A percentile compares a stretch with the other conserved stretches of the same genome.
phyloP scores from a whole-genome alignment of 202 grass and related monocot species.

The Schoenoplectus triqueter region DNA sequence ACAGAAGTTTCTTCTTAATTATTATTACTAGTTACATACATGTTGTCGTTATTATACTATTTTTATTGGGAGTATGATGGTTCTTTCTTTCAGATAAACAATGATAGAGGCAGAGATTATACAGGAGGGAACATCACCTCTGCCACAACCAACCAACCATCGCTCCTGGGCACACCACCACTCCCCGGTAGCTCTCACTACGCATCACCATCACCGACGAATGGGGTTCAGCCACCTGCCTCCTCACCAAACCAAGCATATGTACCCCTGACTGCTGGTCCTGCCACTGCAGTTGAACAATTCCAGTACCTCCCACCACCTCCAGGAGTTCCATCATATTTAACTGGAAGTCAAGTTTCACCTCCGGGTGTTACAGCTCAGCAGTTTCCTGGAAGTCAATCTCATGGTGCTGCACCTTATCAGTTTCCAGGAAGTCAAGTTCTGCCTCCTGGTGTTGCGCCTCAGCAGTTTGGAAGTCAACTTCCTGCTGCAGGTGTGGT shows the following conservation, averaged over 20 bases:
- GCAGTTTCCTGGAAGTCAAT: constrained; percentile 35
- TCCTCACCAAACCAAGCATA: constrained; percentile 27
- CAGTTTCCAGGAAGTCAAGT: constrained; percentile 53
- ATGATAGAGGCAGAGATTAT: constrained; percentile 89
- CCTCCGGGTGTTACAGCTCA: constrained; percentile 46
- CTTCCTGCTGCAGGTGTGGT: constrained; percentile 14
- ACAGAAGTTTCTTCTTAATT: not conserved
- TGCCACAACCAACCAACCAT: constrained; percentile 57
- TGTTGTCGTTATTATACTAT: no score
- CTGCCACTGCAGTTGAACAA: constrained; percentile 36
- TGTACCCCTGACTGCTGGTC: constrained; percentile 40
- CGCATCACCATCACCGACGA: constrained; percentile 5
- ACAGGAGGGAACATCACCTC: constrained; percentile 51
- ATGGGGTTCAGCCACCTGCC: constrained; percentile 27
- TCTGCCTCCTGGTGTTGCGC: constrained; percentile 46
- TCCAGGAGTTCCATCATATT: constrained; percentile 34
- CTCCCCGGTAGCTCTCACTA: not conserved
- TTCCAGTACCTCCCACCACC: constrained; percentile 16
- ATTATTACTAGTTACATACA: not conserved
- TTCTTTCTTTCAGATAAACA: constrained; percentile 68
- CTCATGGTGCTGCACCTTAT: constrained; percentile 33
- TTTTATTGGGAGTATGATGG: not conserved
- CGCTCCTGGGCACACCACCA: constrained; percentile 81
- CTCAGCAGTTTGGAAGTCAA: constrained; percentile 48
- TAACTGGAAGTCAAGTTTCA: constrained; percentile 27